These are phyloP conservation scores for Colletotrichum theobromicola DNA, from an alignment of 2,329 filamentous ascomycete species.

Conservation along the genomic window DNA sequence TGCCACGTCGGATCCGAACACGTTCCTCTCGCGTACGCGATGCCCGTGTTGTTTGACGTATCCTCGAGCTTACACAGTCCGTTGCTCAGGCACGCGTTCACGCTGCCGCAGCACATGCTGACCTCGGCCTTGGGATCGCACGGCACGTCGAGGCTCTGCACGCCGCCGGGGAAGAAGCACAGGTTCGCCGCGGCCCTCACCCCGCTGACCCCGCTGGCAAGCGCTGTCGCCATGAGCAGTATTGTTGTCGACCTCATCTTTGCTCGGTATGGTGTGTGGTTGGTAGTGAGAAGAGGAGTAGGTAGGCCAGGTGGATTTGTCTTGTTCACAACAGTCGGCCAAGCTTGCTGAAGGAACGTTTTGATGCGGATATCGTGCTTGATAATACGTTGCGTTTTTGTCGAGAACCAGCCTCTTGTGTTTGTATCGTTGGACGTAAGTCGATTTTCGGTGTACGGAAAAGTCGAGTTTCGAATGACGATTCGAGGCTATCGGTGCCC, in stretches of 20 bases:
- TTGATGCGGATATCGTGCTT: neutral
- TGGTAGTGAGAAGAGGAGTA: neutral
- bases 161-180: conserved; percentile 19
- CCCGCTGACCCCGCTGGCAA: neutral
- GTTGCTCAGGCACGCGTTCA: conserved; percentile 15
- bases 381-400: neutral
- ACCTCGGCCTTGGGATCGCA: conserved; percentile 17
- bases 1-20: conserved; percentile 18
- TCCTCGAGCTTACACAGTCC: conserved; percentile 15
- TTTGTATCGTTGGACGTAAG: neutral
- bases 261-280: no score
- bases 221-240: neutral
- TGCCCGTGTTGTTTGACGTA: conserved; percentile 12
- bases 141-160: conserved; percentile 13
- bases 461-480: neutral
- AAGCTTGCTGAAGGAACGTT: neutral
- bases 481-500: neutral
- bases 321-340: neutral
- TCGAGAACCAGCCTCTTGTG: conserved; percentile 18
- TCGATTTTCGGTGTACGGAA: neutral
- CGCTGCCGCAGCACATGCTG: conserved; percentile 20
- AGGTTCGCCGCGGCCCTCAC: conserved; percentile 7
- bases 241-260: conserved; percentile 1
- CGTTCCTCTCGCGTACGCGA: conserved; percentile 13
- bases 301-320: neutral